Conservation (phyloP, 192 early-diverging fungal genomes). For the Chytriomyces sp. region DNA sequence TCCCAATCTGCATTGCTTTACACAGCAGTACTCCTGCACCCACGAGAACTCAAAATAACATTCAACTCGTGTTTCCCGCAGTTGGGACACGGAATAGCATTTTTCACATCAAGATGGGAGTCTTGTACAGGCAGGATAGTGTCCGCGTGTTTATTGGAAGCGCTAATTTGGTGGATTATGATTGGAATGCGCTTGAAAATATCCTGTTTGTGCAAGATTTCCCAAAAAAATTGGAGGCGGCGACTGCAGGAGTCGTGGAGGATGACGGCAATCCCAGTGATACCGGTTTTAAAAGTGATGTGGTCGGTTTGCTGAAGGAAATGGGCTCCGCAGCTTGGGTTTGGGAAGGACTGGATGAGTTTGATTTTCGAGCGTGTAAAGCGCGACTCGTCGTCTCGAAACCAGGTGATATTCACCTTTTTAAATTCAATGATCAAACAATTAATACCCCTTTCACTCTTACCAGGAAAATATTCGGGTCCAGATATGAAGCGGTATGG, state of each 20-base stretch:
- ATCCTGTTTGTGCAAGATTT: constrained; percentile 32
- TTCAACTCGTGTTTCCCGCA: constrained; percentile 23
- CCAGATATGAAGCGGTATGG: constrained; percentile 5
- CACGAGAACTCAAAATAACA: constrained; percentile 25
- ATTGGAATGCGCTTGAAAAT: constrained; percentile 47
- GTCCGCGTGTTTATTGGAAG: constrained; percentile 40
- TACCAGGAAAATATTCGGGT: constrained; percentile 8
- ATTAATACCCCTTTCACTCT: too few species aligned
- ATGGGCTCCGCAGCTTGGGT: constrained; percentile 31
- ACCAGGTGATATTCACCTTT: background rate
- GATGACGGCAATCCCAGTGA: constrained; percentile 18
- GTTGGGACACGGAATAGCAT: background rate
- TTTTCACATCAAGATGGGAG: constrained; percentile 43
- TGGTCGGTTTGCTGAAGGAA: constrained; percentile 31
- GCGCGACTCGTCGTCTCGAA: constrained; percentile 35
- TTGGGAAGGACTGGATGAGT: constrained; percentile 5
- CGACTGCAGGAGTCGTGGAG: background rate
- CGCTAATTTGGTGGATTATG: constrained; percentile 47
- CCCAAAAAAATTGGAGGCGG: background rate
- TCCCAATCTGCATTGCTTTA: constrained; percentile 22
- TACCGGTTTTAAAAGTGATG: constrained; percentile 9
- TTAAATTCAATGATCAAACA: too few species aligned
- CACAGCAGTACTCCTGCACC: constrained; percentile 8
- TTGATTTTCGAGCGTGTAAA: constrained; percentile 1
- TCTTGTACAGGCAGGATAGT: constrained; percentile 31